phyloP scores from a whole-genome alignment of 2,329 filamentous ascomycete species.

The Magnaporthiopsis incrustans region DNA sequence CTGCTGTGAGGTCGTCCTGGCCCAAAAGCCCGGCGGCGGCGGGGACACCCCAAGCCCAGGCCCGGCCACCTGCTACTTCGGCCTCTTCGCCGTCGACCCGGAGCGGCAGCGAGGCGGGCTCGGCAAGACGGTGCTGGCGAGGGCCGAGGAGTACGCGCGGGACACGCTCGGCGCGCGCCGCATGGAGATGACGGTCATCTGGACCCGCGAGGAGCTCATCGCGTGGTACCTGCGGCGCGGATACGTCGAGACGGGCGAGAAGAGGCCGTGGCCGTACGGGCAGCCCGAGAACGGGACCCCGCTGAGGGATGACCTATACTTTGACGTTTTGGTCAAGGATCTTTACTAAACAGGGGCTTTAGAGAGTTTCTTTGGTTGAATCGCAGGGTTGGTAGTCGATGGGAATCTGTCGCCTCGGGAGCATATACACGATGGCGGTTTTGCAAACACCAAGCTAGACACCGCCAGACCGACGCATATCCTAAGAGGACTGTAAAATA shows the following conservation, averaged over 20 bases:
- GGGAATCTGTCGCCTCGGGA: no score
- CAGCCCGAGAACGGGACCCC: conserved; percentile 26
- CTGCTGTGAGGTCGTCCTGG: conserved; percentile 35
- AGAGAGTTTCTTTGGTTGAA: neutral
- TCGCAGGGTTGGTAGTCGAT: no score
- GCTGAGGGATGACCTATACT: conserved; percentile 35
- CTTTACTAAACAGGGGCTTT: conserved; percentile 9
- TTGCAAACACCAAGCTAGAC: no score
- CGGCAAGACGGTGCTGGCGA: conserved; percentile 30
- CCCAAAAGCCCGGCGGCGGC: conserved; percentile 4
- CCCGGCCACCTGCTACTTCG: conserved; percentile 30
- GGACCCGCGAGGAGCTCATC: conserved; percentile 33
- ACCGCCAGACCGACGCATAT: no score
- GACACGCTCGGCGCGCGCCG: conserved; percentile 22
- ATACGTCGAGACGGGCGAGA: conserved; percentile 30
- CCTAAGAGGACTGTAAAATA: no score
- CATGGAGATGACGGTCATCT: conserved; percentile 38
- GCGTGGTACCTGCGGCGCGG: conserved; percentile 37
- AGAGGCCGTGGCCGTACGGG: conserved; percentile 32
- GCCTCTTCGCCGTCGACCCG: conserved; percentile 40
- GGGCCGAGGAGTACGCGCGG: conserved; percentile 31
- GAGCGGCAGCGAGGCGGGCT: conserved; percentile 33
- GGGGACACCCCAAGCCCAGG: no score
- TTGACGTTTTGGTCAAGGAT: conserved; percentile 32
- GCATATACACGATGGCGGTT: no score